These are phyloP conservation scores for Ajuga chamaepitys DNA, from an alignment of 257 asterid species.

Conservation along the genomic window DNA sequence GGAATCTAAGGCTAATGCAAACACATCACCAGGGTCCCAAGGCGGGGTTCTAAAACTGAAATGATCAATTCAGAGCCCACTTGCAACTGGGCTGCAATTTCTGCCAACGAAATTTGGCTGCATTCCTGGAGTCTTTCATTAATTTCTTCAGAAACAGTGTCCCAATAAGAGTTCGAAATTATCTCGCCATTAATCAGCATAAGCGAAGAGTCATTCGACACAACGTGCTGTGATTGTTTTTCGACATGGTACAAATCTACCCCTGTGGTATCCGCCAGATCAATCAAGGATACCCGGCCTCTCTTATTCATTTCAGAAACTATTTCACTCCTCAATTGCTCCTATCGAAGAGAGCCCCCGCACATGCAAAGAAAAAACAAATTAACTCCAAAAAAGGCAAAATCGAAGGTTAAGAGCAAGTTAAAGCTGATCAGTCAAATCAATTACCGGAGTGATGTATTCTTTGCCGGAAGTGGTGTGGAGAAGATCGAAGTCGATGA, in stretches of 20 bases:
- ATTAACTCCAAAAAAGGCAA: not conserved
- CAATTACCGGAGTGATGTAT: conserved; percentile 79
- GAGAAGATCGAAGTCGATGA: conserved; percentile 93
- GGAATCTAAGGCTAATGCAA: not conserved
- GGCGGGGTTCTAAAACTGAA: conserved; percentile 80
- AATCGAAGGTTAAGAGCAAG: not conserved
- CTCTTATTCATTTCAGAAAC: conserved; percentile 45
- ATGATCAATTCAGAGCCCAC: conserved; percentile 77
- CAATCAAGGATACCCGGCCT: conserved; percentile 81
- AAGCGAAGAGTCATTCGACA: conserved; percentile 57
- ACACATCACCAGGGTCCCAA: conserved; percentile 69
- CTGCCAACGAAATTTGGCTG: conserved; percentile 93
- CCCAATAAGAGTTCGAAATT: conserved; percentile 78
- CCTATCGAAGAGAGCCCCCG: conserved; percentile 41
- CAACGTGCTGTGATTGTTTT: conserved; percentile 66
- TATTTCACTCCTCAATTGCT: conserved; percentile 81
- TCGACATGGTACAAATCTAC: conserved; percentile 91
- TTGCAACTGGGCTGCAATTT: conserved; percentile 89
- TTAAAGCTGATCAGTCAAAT: not conserved
- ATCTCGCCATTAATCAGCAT: conserved; percentile 89
- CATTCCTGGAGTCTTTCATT: conserved; percentile 94
- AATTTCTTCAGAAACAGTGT: conserved; percentile 80
- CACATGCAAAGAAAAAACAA: conserved; percentile 17
- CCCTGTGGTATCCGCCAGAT: conserved; percentile 68
- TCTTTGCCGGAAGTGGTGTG: conserved; percentile 92